These are phyloP conservation scores for Narthecium ossifragum DNA, from an alignment of 106 monocot species.

Conservation along the genomic window DNA sequence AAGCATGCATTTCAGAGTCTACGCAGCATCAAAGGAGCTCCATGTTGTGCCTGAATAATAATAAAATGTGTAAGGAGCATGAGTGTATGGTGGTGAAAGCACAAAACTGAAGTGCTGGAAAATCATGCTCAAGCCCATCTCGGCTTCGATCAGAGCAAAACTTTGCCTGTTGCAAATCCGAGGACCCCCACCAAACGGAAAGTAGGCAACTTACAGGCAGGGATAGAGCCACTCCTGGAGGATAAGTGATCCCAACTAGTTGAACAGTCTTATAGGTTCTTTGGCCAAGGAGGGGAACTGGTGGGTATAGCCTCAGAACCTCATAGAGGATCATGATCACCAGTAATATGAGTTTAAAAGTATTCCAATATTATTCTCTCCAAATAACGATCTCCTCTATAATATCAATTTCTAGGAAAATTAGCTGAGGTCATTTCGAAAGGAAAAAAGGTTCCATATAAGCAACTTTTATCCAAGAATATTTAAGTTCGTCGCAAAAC, in stretches of 20 bases:
- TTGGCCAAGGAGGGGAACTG: background rate
- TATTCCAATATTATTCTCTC: no score
- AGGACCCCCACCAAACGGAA: slow-evolving; percentile 36
- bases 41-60: slow-evolving; percentile 24
- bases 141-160: slow-evolving; percentile 41
- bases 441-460: no score
- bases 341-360: no score
- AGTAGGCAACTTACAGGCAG: slow-evolving; percentile 24
- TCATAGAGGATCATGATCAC: background rate
- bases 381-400: no score
- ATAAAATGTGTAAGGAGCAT: slow-evolving; percentile 21
- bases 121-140: slow-evolving; percentile 22
- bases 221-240: slow-evolving; percentile 4
- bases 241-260: slow-evolving; percentile 10
- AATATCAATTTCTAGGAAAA: no score
- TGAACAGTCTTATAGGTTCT: slow-evolving; percentile 11
- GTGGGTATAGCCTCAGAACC: slow-evolving; percentile 30
- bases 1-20: background rate
- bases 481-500: no score
- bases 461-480: no score
- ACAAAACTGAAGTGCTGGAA: slow-evolving; percentile 34
- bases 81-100: slow-evolving; percentile 29
- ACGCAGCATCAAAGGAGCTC: slow-evolving; percentile 8
- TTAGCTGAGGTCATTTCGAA: no score
- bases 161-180: slow-evolving; percentile 38